A percentile compares a stretch with the other conserved stretches of the same genome.
Evolutionary conservation across 106 monocot species (phyloP).

Genomic region (Chionographis japonica): DNA sequence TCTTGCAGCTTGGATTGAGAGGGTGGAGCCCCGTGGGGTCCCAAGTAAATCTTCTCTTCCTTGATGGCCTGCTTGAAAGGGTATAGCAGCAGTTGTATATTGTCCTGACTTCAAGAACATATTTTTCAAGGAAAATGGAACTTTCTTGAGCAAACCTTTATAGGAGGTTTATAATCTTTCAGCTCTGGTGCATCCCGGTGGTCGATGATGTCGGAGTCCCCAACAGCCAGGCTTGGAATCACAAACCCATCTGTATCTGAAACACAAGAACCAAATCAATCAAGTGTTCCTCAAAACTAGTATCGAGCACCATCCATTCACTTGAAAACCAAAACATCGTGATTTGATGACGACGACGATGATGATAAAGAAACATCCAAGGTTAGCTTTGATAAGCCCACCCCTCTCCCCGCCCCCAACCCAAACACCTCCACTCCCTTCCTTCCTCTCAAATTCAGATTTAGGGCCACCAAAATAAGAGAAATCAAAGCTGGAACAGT

Average conservation of each 20-base stretch:
- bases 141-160: constrained; percentile 18
- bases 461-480: no score
- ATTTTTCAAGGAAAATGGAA: not conserved
- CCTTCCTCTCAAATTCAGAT: no score
- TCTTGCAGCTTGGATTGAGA: constrained; percentile 59
- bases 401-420: no score
- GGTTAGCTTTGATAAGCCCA: no score
- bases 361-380: no score
- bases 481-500: no score
- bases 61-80: constrained; percentile 28
- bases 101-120: no score
- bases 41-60: constrained; percentile 72
- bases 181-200: constrained; percentile 22
- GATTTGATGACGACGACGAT: no score
- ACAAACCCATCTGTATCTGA: constrained; percentile 84
- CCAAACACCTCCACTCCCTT: no score
- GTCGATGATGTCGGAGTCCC: constrained; percentile 28
- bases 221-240: constrained; percentile 60
- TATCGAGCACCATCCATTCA: no score
- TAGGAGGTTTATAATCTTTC: constrained; percentile 40
- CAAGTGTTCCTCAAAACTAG: no score
- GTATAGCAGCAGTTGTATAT: not conserved
- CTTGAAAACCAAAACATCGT: no score
- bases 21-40: constrained; percentile 84
- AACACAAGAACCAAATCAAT: not conserved